These are phyloP conservation scores for Trichosporon sp. DNA, from an alignment of 1,284 basidiomycete genomes.

Conservation along the genomic window DNA sequence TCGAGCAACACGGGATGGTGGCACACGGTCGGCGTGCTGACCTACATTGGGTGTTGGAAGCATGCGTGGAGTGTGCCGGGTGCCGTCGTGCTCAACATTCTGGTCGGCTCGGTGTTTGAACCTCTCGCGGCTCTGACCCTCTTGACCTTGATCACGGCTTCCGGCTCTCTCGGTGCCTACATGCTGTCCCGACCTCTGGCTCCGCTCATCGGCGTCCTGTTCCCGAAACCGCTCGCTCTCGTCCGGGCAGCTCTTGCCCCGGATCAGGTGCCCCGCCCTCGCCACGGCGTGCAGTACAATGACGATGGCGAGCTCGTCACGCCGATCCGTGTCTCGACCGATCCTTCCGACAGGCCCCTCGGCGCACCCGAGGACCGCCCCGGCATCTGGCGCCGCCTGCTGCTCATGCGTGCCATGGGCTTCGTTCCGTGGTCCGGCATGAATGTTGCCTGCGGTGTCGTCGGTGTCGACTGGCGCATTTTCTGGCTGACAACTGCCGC, in stretches of 20 bases:
- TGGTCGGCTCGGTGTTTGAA: constrained; percentile 82
- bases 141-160: constrained; percentile 76
- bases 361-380: constrained; percentile 41
- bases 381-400: constrained; percentile 77
- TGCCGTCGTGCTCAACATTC: constrained; percentile 86
- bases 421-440: constrained; percentile 92
- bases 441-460: constrained; percentile 89
- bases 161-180: constrained; percentile 79
- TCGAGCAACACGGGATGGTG: constrained; percentile 50
- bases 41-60: constrained; percentile 85
- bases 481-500: constrained; percentile 77
- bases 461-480: constrained; percentile 77
- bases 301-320: constrained; percentile 51
- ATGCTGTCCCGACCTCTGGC: constrained; percentile 78
- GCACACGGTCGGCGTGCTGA: constrained; percentile 69
- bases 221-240: constrained; percentile 80
- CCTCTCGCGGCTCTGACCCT: constrained; percentile 75
- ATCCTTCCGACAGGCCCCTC: constrained; percentile 39
- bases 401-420: constrained; percentile 80
- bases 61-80: constrained; percentile 93
- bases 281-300: neutral
- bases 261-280: constrained; percentile 36
- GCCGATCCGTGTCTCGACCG: constrained; percentile 43
- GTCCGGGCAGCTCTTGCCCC: constrained; percentile 54
- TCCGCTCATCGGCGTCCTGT: constrained; percentile 74